Evolutionary conservation across 2,329 filamentous ascomycete genomes (phyloP).

Genomic region (Alternaria gansuensis): DNA sequence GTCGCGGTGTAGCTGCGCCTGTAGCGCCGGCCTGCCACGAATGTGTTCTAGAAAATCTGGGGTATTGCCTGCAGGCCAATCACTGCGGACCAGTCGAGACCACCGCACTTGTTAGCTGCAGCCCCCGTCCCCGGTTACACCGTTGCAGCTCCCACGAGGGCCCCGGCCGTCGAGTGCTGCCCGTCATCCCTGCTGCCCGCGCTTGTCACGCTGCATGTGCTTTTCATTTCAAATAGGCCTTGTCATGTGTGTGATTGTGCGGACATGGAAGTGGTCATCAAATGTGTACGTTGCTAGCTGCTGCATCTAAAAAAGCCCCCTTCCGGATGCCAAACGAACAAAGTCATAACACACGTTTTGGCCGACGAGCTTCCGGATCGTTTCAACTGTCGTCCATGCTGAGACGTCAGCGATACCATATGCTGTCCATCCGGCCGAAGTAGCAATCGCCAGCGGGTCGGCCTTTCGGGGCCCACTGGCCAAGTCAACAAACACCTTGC

Average conservation of each 20-base stretch:
- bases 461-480: constrained; percentile 72
- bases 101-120: constrained; percentile 3
- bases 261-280: not conserved
- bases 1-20: constrained; percentile 20
- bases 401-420: constrained; percentile 82
- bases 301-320: constrained; percentile 59
- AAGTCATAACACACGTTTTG: constrained; percentile 91
- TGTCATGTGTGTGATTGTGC: not conserved
- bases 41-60: constrained; percentile 44
- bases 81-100: constrained; percentile 9
- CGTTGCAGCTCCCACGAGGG: constrained; percentile 27
- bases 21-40: constrained; percentile 35
- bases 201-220: constrained; percentile 13
- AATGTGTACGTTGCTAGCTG: constrained; percentile 6
- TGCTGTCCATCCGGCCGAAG: constrained; percentile 78
- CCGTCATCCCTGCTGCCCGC: constrained; percentile 27
- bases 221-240: not conserved
- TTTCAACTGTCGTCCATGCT: constrained; percentile 86
- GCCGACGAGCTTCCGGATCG: constrained; percentile 77
- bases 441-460: constrained; percentile 74
- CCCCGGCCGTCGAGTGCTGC: constrained; percentile 23
- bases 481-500: constrained; percentile 82
- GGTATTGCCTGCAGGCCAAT: constrained; percentile 46
- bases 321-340: constrained; percentile 74
- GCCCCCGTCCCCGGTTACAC: constrained; percentile 17